Base-by-base conservation (phyloP, 2,329 filamentous ascomycete genomes). In the Penicillium hesseltinei region DNA sequence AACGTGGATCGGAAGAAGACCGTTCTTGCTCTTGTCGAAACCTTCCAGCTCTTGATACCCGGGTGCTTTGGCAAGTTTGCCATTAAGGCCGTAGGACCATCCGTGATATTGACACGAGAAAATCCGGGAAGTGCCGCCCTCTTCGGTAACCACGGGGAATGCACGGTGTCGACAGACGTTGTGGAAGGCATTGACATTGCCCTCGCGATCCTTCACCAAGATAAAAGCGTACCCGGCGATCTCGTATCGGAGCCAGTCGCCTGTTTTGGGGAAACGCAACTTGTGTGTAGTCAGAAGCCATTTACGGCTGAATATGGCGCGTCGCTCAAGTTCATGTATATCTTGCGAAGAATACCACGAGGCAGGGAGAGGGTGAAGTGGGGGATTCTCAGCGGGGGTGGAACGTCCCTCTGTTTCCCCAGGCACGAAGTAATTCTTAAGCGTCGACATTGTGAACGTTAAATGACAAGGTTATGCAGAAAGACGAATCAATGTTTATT, bases 201-300 rank as follows among this genome's bases (percentile, higher is more conserved):
- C 79, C 9, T 80, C 72, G 27, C 80, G 77, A 65, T 84, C 82
- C 17, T 72, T 72, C 51, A 77, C 74, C 11, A 86, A 69, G 63
- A 86, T 72, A 67, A 87, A 82, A 25, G 82, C 75, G 70, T 81
- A 85, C 13, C 80, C 83, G 7, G 83, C 82, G 5, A 84, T 73
- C n/a, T 80, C 75, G 62, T 79, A 87, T 35, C 77, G 77, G 13
- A 84, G 72, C 72, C 78, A 87, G 70, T 86, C 84, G 5, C 84
- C 85, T 7, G 76, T 64, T 48, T 83, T 80, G 56, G 71, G 66
- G 27, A 87, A 71, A 48, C 84, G 76, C 46, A 75, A 71, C 60
- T 78, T 62, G 56, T 75, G 73, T 11, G 71, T 73, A 8, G 70
- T 69, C 17, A 73, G 65, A 13, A 75, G 64, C 73, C 73, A 75